Conservation (phyloP, 306 rosid species). For the Dryas alaskensis region DNA sequence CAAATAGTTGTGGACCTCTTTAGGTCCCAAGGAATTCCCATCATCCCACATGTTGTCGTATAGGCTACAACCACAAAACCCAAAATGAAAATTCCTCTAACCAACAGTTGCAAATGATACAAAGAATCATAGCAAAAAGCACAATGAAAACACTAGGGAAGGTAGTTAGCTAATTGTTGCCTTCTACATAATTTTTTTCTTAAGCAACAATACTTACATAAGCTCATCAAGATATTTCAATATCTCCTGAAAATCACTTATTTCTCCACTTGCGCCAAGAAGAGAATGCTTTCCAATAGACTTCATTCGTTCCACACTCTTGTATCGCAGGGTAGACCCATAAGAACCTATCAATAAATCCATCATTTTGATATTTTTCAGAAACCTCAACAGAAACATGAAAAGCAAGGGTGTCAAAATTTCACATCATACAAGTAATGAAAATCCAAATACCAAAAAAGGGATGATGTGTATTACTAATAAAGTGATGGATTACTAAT, state of each 20-base stretch:
- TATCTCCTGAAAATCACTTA: slow-evolving; percentile 93
- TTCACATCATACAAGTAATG: not conserved
- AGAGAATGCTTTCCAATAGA: slow-evolving; percentile 86
- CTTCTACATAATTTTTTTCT: not conserved
- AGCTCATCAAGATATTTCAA: slow-evolving; percentile 76
- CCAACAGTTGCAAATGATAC: not conserved
- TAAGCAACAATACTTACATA: slow-evolving; percentile 46
- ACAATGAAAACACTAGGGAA: not conserved
- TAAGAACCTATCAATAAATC: slow-evolving; percentile 64
- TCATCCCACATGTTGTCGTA: slow-evolving; percentile 84
- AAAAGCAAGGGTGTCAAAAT: not conserved
- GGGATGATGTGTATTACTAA: not conserved
- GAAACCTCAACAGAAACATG: not conserved
- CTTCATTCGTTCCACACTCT: slow-evolving; percentile 83
- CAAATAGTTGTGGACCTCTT: slow-evolving; percentile 61
- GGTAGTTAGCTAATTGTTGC: not conserved
- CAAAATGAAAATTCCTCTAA: slow-evolving; percentile 13
- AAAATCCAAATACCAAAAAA: not conserved
- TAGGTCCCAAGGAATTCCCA: slow-evolving; percentile 64
- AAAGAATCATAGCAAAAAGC: not conserved
- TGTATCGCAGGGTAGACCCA: slow-evolving; percentile 92
- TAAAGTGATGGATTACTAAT: not conserved
- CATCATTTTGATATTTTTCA: slow-evolving; percentile 8
- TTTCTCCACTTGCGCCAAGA: slow-evolving; percentile 92
- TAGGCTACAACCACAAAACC: slow-evolving; percentile 49